Evolutionary conservation across 345 rosid genomes (phyloP).

Genomic region (Rhodamnia argentea): DNA sequence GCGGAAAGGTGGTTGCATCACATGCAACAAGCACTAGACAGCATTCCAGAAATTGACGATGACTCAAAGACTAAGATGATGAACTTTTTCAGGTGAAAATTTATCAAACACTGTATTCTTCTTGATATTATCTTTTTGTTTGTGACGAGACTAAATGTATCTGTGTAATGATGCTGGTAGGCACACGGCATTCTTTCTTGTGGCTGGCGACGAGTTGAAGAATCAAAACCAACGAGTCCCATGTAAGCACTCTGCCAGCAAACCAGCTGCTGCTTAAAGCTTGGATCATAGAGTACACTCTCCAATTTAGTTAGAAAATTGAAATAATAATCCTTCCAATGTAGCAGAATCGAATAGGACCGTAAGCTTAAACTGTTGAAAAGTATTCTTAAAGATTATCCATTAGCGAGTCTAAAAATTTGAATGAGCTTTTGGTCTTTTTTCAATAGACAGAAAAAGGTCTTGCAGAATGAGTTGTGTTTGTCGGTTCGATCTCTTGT

Average conservation of each 20-base stretch:
- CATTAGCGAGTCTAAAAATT: not conserved
- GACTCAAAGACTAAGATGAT: conserved; percentile 72
- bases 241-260: conserved; percentile 34
- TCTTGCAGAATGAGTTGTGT: not conserved
- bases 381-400: not conserved
- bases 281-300: not conserved
- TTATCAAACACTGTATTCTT: not conserved
- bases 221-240: conserved; percentile 31
- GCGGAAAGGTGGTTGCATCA: conserved; percentile 85
- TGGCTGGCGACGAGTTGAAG: conserved; percentile 87
- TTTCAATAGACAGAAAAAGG: not conserved
- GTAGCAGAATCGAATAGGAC: not conserved
- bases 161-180: conserved; percentile 18
- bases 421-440: not conserved
- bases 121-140: not conserved
- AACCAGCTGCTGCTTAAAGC: not conserved
- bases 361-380: not conserved
- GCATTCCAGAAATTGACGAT: conserved; percentile 43
- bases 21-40: conserved; percentile 76
- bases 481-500: not conserved
- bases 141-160: not conserved
- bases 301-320: not conserved
- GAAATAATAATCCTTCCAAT: not conserved
- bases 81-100: conserved; percentile 68
- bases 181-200: conserved; percentile 90